Evolutionary conservation across 805 yeast genomes (phyloP), one percentile per base, ranked within the genome.

Genomic region (Candida tallmaniae): DNA sequence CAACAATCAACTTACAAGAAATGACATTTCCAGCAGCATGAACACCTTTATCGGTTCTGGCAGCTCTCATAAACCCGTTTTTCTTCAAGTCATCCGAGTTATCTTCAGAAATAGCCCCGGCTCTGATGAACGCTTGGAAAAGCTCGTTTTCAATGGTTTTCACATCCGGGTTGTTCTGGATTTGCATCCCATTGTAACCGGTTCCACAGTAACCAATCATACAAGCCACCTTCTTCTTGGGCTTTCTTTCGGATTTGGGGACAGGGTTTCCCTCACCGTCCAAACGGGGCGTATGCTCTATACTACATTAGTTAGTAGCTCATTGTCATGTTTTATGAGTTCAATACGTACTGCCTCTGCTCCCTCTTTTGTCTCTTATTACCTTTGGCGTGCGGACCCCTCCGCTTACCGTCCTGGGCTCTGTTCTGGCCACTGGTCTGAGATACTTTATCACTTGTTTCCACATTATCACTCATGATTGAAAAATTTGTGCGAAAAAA

Each of bases 1-100:
- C 95, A 34, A 86, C 71, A 48, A 86, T 85, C 69, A 89, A 62
- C 55, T 89, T 89, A 47, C 83, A 66, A 11, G 94, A 82, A 28
- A 90, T 74, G 15, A 88, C 87, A 56, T 89, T 89, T 19, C 97
- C 97, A 2, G 96, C 96, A 9, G 97, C 97, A 60, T 89, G 97
- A 16, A 89, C 97, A 41, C 97, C 97, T 59, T 90, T 90, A 58
- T 89, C 97, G 3, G 90, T 83, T 62, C 90, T 71, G 4, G 90
- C 90, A 34, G 89, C 86, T 58, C 93, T 71, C 85, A 80, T 81
- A 52, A 90, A 84, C 0, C 93, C 88, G 35, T 79, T 76, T 54
- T 89, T 89, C 54, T 86, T 88, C 50, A 89, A 76, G 54, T 90
- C 97, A 39, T 79, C 82, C 5, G 95, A 77, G 58, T 89, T 89